Evolutionary conservation across 2,329 filamentous ascomycete genomes (phyloP).

Genomic region (Fusarium pseudonygamai): DNA sequence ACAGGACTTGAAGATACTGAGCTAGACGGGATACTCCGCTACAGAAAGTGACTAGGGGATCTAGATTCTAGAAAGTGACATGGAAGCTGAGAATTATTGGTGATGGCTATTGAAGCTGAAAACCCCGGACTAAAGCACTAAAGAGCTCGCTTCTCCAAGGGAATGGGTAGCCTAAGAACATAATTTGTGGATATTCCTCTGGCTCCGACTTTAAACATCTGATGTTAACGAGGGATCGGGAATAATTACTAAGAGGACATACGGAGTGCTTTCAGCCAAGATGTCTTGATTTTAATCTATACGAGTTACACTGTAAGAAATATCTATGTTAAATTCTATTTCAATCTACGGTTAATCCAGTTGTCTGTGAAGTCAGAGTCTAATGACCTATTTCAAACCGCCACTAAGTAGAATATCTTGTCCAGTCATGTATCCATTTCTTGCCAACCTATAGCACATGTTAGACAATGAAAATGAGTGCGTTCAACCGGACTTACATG

Average conservation of each 20-base stretch:
- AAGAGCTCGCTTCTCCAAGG: neutral
- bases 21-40: neutral
- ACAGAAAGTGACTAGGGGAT: neutral
- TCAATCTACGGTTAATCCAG: neutral
- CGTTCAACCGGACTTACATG: constrained; percentile 40
- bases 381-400: constrained; percentile 5
- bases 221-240: neutral
- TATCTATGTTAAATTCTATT: neutral
- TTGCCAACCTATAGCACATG: neutral
- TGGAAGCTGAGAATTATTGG: neutral
- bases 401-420: constrained; percentile 16
- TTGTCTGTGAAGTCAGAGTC: neutral
- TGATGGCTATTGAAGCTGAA: neutral
- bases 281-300: neutral
- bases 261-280: neutral
- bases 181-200: neutral
- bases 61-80: neutral
- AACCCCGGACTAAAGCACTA: neutral
- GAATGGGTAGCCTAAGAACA: neutral
- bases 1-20: neutral
- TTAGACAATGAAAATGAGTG: neutral
- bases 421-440: constrained; percentile 20
- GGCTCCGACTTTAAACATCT: neutral
- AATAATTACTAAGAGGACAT: neutral
- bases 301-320: neutral